Base-by-base conservation (phyloP, 2,329 filamentous ascomycete species). In the Neofusicoccum ribis region DNA sequence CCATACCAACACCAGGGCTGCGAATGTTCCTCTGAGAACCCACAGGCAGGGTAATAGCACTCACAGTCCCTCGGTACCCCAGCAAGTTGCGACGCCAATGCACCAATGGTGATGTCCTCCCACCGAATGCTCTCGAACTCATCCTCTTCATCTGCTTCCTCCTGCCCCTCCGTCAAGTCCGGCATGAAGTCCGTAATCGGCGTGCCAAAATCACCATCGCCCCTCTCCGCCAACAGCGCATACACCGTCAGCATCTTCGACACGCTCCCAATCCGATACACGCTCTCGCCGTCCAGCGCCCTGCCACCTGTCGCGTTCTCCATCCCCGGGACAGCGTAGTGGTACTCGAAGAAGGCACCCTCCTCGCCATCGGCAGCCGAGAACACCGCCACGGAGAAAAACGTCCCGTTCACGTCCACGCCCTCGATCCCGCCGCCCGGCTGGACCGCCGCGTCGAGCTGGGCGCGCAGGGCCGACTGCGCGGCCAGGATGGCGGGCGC, bases 221-320 rank as follows among this genome's bases (percentile, higher is more conserved):
- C 79, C n/a, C 73, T 72, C 65, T 80, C 75, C 14, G 74, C 72
- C 17, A 83, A 72, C 66, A 79, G 80, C 5, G 75, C 75, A 61
- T 79, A 81, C 2, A 82, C 74, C 2, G 77, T 80, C 66, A 81
- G 76, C 6, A 82, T 69, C 69, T 84, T 84, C 9, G 80, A 80
- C 11, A 83, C 70, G 67, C 81, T 83, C 14, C 74, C 78, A 3
- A 80, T 69, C 2, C 76, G 72, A 68, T 78, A 85, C 20, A 80
- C 70, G 0, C 72, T 79, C 58, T 81, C 68, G 5, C 65, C 49
- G 41, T 73, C 67, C 5, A 78, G 70, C 58, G 6, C 62, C 67
- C 14, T 46, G 50, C 41, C 61, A 34, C 44, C 66, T 23, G 65
- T 41, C 43, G n/a, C 46, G 64, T 7, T 75, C 74, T 5, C 76